Percentiles rank a stretch among this genome's conserved stretches.
Conservation (phyloP, 164 flowering plant genomes). For the Chimonanthus salicifolius region DNA sequence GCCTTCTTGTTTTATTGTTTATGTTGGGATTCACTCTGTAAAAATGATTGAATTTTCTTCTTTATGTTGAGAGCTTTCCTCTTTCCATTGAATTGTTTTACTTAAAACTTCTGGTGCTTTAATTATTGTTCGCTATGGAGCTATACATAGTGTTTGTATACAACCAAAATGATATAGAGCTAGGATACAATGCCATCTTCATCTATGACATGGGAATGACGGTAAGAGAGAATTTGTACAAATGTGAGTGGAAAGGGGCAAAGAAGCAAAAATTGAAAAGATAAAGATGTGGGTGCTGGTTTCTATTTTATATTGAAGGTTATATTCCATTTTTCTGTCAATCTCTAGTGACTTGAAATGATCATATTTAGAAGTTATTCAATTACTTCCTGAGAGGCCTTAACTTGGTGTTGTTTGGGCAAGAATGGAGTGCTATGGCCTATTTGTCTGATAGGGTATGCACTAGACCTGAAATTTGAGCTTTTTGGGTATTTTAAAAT, state of each 20-base stretch:
- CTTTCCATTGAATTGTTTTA: background rate
- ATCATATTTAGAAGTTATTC: no score
- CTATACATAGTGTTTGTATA: background rate
- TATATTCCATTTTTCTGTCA: background rate
- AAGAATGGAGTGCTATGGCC: background rate
- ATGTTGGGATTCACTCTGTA: background rate
- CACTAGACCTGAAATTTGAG: background rate
- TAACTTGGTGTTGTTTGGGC: background rate
- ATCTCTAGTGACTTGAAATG: background rate
- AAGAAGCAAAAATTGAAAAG: background rate
- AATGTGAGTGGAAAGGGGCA: background rate
- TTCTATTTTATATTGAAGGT: background rate
- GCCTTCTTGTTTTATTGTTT: background rate
- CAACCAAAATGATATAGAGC: background rate
- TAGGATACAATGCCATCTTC: background rate
- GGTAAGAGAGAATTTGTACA: no score
- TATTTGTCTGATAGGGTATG: background rate
- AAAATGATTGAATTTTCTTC: background rate
- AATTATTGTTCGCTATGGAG: background rate
- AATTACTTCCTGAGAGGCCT: background rate
- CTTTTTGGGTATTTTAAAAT: background rate
- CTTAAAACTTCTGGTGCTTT: background rate
- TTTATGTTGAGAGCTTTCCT: background rate
- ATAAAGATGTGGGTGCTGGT: background rate
- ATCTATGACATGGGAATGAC: background rate